A percentile compares a stretch with the other conserved stretches of the same genome.
phyloP scores from a whole-genome alignment of 352 stramenopile species.

The Plasmopara viticola region DNA sequence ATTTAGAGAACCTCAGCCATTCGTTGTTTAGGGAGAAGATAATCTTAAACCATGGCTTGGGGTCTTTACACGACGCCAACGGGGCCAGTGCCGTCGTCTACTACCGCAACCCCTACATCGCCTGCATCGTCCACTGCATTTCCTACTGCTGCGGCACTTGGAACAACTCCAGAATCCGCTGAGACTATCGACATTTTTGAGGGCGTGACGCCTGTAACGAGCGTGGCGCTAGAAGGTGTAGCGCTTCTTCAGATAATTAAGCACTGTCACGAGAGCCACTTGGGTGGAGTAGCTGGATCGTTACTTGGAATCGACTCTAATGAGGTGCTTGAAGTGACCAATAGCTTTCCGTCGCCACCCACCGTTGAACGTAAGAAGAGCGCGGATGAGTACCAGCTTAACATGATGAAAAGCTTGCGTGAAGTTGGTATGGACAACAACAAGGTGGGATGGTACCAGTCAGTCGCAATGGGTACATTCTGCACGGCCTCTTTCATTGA shows the following conservation, averaged over 20 bases:
- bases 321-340: slow-evolving; percentile 93
- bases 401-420: slow-evolving; percentile 99
- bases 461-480: slow-evolving; percentile 95
- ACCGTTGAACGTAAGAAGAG: slow-evolving; percentile 74
- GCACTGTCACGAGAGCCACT: slow-evolving; percentile 96
- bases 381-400: slow-evolving; percentile 94
- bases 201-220: slow-evolving; percentile 51
- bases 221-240: slow-evolving; percentile 74
- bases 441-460: slow-evolving; percentile 98
- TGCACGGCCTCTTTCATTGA: slow-evolving; percentile 92
- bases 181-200: slow-evolving; percentile 73
- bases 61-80: slow-evolving; percentile 41
- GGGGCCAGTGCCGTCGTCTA: slow-evolving; percentile 13
- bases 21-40: slow-evolving; percentile 25
- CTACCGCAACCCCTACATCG: slow-evolving; percentile 2
- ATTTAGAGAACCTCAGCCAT: slow-evolving; percentile 36
- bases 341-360: slow-evolving; percentile 94
- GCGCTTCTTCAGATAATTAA: slow-evolving; percentile 95
- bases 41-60: slow-evolving; percentile 43
- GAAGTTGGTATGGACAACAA: slow-evolving; percentile 99
- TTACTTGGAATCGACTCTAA: slow-evolving; percentile 93
- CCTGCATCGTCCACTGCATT: too few species aligned
- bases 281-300: slow-evolving; percentile 90
- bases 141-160: slow-evolving; percentile 7
- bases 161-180: slow-evolving; percentile 19